A percentile compares a stretch with the other conserved stretches of the same genome.
These are phyloP conservation scores for Cercophora sp. DNA, from an alignment of 495 filamentous ascomycete genomes.

Conservation along the genomic window DNA sequence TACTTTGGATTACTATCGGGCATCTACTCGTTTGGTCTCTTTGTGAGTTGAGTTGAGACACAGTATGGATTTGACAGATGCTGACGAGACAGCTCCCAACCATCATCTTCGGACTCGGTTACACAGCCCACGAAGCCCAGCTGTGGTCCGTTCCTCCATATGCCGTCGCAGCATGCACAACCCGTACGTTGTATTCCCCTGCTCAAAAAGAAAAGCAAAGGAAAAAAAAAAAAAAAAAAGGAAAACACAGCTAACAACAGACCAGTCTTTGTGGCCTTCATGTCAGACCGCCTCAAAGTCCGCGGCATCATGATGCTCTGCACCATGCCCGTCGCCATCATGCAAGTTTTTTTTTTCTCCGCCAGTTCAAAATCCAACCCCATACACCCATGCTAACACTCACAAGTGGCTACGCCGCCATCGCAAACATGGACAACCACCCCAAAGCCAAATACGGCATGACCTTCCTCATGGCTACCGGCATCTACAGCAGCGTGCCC, in stretches of 20 bases:
- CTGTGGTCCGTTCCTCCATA: slow-evolving; percentile 63
- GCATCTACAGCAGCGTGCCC: slow-evolving; percentile 74
- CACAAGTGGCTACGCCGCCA: slow-evolving; percentile 73
- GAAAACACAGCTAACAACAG: not conserved
- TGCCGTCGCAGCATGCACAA: slow-evolving; percentile 20
- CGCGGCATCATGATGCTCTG: slow-evolving; percentile 40
- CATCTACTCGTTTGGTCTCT: slow-evolving; percentile 46
- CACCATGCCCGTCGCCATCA: slow-evolving; percentile 47
- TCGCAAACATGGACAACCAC: slow-evolving; percentile 42
- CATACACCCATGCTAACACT: too few relatives aligned
- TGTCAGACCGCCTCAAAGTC: slow-evolving; percentile 40
- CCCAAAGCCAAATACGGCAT: slow-evolving; percentile 68
- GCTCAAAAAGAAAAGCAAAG: too few relatives aligned
- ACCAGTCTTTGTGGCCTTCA: slow-evolving; percentile 28
- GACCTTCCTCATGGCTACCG: slow-evolving; percentile 64
- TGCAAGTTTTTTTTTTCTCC: too few relatives aligned
- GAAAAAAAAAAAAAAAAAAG: too few relatives aligned
- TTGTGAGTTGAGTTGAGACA: too few relatives aligned
- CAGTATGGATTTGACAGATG: too few relatives aligned
- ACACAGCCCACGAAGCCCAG: slow-evolving; percentile 58
- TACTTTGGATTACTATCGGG: slow-evolving; percentile 43
- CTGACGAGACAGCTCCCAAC: too few relatives aligned
- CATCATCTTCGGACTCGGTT: slow-evolving; percentile 60
- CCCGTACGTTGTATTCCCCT: not conserved
- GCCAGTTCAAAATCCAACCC: too few relatives aligned